A percentile compares a stretch with the other conserved stretches of the same genome.
phyloP scores from a whole-genome alignment of 306 rosid species.

The Biancaea sappan region DNA sequence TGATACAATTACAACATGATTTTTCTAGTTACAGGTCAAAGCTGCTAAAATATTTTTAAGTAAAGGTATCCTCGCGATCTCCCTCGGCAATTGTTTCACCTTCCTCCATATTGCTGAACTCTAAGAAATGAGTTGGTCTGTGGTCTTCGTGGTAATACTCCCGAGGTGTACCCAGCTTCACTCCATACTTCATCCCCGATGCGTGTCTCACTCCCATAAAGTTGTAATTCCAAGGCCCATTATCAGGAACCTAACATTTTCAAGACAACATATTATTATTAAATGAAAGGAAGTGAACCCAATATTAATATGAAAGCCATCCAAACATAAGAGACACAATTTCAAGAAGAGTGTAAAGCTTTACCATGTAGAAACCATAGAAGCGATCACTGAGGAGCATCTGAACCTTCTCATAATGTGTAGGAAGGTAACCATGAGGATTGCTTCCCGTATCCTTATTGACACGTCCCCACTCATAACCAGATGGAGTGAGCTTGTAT shows the following conservation, averaged over 20 bases:
- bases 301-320: neutral
- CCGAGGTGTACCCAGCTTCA: constrained; percentile 86
- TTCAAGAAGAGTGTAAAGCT: neutral
- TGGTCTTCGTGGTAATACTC: constrained; percentile 96
- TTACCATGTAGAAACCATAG: constrained; percentile 97
- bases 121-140: constrained; percentile 93
- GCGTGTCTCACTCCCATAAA: constrained; percentile 99
- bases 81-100: constrained; percentile 76
- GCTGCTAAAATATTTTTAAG: neutral
- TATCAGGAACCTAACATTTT: constrained; percentile 77
- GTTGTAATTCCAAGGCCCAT: constrained; percentile 98
- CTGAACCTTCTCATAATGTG: constrained; percentile 99
- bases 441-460: constrained; percentile 97
- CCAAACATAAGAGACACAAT: neutral
- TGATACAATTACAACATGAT: constrained; percentile 7
- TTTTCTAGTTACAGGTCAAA: neutral
- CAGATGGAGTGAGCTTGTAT: constrained; percentile 92
- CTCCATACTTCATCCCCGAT: constrained; percentile 86
- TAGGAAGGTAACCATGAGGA: constrained; percentile 97
- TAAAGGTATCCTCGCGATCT: constrained; percentile 69
- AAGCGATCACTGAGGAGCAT: constrained; percentile 99
- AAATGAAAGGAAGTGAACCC: neutral
- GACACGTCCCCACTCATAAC: constrained; percentile 98
- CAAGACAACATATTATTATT: neutral
- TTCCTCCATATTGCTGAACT: constrained; percentile 95